Conservation (phyloP, 805 yeast species). For the Candida hispaniensis region DNA sequence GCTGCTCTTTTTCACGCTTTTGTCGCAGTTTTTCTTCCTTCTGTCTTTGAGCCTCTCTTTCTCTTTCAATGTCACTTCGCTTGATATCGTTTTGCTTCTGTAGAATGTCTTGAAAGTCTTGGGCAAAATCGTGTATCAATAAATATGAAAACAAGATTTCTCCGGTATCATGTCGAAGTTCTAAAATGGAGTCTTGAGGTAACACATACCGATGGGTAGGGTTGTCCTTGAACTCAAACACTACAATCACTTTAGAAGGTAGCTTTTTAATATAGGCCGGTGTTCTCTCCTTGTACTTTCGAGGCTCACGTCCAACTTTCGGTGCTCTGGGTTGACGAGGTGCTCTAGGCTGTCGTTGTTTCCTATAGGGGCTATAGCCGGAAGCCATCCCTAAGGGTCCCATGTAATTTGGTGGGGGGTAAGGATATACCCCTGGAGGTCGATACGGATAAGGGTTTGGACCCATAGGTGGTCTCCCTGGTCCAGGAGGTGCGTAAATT, state of each 20-base stretch:
- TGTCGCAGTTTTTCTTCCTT: conserved; percentile 21
- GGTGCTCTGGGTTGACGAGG: conserved; percentile 18
- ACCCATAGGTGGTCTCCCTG: background rate
- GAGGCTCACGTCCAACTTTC: conserved; percentile 15
- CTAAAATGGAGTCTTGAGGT: conserved; percentile 70
- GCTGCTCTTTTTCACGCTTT: conserved; percentile 22
- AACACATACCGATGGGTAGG: conserved; percentile 60
- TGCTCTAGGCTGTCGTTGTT: conserved; percentile 10
- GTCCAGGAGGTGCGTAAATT: too few species aligned
- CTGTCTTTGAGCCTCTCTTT: conserved; percentile 24
- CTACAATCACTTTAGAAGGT: conserved; percentile 44
- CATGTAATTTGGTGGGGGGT: conserved; percentile 13
- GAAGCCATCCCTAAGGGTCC: conserved; percentile 14
- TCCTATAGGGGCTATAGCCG: conserved; percentile 13
- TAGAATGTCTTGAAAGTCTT: conserved; percentile 11
- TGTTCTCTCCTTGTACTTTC: conserved; percentile 7
- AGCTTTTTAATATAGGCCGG: conserved; percentile 17
- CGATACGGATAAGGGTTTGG: background rate
- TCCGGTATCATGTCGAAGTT: conserved; percentile 31
- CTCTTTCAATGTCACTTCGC: conserved; percentile 17
- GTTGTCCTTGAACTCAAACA: conserved; percentile 77
- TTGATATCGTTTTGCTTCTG: conserved; percentile 28
- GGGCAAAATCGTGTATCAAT: conserved; percentile 21
- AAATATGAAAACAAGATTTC: conserved; percentile 33
- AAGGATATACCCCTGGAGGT: conserved; percentile 8